phyloP scores from a whole-genome alignment of 2,329 filamentous ascomycete genomes.

The Colletotrichum orchidophilum region DNA sequence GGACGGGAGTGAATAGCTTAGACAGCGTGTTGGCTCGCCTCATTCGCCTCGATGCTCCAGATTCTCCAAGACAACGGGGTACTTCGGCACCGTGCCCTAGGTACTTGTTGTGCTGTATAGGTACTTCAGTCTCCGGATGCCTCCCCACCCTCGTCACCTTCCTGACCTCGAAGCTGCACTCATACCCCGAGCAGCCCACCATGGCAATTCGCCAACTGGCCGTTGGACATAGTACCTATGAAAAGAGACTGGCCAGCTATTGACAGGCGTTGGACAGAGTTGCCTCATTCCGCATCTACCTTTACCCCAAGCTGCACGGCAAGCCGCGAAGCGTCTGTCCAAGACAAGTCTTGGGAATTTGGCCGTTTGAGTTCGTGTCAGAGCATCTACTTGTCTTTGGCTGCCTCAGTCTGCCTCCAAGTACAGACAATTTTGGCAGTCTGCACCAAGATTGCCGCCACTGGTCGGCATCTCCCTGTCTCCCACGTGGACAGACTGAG shows the following conservation, averaged over 20 bases:
- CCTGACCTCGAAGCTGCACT: slow-evolving; percentile 16
- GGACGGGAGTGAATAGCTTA: too few relatives aligned
- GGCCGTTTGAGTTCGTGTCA: not conserved
- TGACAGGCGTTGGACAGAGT: slow-evolving; percentile 10
- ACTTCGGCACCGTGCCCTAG: not conserved
- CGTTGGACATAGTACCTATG: slow-evolving; percentile 2
- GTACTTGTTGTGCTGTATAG: too few relatives aligned
- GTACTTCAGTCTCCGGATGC: not conserved
- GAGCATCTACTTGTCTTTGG: not conserved
- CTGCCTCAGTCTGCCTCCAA: not conserved
- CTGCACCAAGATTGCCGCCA: not conserved
- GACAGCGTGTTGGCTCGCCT: not conserved
- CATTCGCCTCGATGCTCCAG: not conserved
- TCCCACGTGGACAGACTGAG: slow-evolving; percentile 24
- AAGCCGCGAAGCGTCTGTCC: not conserved
- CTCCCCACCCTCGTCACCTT: not conserved
- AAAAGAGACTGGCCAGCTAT: not conserved
- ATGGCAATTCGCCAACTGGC: not conserved
- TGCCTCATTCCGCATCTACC: slow-evolving; percentile 2
- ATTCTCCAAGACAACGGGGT: not conserved
- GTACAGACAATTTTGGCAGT: not conserved
- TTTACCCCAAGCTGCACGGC: not conserved
- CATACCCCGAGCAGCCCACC: slow-evolving; percentile 1
- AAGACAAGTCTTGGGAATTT: not conserved
- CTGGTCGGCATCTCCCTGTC: slow-evolving; percentile 23